Evolutionary conservation across 2,329 filamentous ascomycete genomes (phyloP).

Genomic region (Tolypocladium nubicola): DNA sequence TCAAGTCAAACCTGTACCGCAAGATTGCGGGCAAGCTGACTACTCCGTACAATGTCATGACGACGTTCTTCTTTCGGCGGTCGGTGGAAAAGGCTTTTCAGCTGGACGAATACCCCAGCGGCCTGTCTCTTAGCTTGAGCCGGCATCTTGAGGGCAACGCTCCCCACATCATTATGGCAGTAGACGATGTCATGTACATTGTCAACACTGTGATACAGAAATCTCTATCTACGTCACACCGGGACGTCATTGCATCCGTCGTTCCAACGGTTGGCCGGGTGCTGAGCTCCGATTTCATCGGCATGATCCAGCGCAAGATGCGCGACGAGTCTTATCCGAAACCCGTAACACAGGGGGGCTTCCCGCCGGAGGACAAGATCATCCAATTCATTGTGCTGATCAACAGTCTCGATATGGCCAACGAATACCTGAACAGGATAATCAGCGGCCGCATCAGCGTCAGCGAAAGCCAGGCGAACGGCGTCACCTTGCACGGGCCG

Average conservation of each 20-base stretch:
- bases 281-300: constrained; percentile 80
- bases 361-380: constrained; percentile 81
- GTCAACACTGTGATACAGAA: constrained; percentile 85
- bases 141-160: constrained; percentile 65
- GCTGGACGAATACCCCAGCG: constrained; percentile 76
- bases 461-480: constrained; percentile 24
- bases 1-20: constrained; percentile 66
- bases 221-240: constrained; percentile 76
- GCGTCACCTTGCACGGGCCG: constrained; percentile 25
- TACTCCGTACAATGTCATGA: constrained; percentile 81
- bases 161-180: constrained; percentile 87
- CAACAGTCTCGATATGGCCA: constrained; percentile 89
- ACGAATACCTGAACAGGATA: constrained; percentile 84
- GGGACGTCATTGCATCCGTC: constrained; percentile 65
- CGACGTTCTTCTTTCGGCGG: constrained; percentile 90
- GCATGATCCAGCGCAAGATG: constrained; percentile 98
- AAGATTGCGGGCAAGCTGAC: constrained; percentile 69
- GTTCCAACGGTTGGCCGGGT: constrained; percentile 71
- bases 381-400: constrained; percentile 85
- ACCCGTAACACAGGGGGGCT: constrained; percentile 62
- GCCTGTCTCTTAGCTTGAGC: constrained; percentile 65
- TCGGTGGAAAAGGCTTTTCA: constrained; percentile 98
- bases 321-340: constrained; percentile 89
- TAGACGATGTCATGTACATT: constrained; percentile 99
- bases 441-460: constrained; percentile 55